Evolutionary conservation across 108 stramenopile species (phyloP).

Genomic region (Thalassiosira profunda): DNA sequence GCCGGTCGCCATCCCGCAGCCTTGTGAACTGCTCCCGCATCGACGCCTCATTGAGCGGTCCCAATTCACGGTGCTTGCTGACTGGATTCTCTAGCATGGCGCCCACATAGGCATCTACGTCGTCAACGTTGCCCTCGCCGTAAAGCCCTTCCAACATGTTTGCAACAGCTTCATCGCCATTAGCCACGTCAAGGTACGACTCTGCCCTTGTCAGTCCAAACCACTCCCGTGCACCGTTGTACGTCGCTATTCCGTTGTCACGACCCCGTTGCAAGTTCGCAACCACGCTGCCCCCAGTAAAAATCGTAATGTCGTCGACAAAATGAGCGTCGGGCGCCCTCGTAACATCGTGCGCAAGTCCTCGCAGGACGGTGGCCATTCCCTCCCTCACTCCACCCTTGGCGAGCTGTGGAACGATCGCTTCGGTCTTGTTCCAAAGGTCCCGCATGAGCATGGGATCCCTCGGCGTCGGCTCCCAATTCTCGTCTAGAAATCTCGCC

Average conservation of each 20-base stretch:
- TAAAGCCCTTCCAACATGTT: slow-evolving; percentile 10
- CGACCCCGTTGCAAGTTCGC: slow-evolving; percentile 37
- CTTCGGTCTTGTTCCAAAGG: slow-evolving; percentile 3
- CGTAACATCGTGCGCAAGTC: slow-evolving; percentile 5
- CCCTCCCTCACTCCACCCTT: too few relatives aligned
- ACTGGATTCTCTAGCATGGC: slow-evolving; percentile 20
- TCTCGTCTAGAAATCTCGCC: slow-evolving; percentile 1
- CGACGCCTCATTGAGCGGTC: not conserved
- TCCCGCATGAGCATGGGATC: slow-evolving; percentile 33
- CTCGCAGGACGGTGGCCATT: slow-evolving; percentile 12
- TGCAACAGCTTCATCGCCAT: not conserved
- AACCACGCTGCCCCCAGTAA: slow-evolving; percentile 7
- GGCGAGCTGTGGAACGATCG: not conserved
- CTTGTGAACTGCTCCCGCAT: slow-evolving; percentile 30
- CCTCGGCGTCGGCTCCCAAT: not conserved
- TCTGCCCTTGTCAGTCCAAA: slow-evolving; percentile 7
- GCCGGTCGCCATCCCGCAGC: slow-evolving; percentile 38
- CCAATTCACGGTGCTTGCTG: not conserved
- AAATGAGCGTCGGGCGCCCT: slow-evolving; percentile 22
- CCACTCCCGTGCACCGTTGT: slow-evolving; percentile 25
- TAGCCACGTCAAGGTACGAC: slow-evolving; percentile 15
- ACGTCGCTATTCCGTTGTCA: slow-evolving; percentile 32
- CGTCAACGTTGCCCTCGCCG: slow-evolving; percentile 1
- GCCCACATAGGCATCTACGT: slow-evolving; percentile 42
- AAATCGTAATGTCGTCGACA: slow-evolving; percentile 31